These are phyloP conservation scores for Hyaloscypha variabilis DNA, from an alignment of 495 filamentous ascomycete species.

Conservation along the genomic window DNA sequence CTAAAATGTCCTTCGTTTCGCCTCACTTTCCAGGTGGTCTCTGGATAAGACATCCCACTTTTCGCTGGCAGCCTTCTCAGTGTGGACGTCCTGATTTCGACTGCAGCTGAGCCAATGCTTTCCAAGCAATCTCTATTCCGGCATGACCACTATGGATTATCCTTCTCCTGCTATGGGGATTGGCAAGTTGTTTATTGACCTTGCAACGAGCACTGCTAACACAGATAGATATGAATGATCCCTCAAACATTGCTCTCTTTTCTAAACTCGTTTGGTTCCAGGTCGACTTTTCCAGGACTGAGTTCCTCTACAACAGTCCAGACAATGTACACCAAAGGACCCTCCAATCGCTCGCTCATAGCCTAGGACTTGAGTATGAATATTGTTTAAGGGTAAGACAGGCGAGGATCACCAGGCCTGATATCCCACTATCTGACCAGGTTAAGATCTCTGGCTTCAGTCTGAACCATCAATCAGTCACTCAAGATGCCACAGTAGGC, in stretches of 20 bases:
- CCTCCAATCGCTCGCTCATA: conserved; percentile 15
- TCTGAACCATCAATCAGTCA: not conserved
- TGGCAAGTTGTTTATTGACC: not conserved
- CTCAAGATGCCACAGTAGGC: not conserved
- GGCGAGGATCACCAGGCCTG: conserved; percentile 8
- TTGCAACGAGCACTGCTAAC: not conserved
- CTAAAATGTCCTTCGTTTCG: not conserved
- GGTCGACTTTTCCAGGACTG: not conserved
- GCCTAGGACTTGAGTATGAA: conserved; percentile 13
- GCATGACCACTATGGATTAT: not conserved
- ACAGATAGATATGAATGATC: conserved; percentile 20
- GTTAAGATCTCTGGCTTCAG: not conserved
- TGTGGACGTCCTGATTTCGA: not conserved
- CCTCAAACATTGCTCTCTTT: not conserved
- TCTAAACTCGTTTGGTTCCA: conserved; percentile 10
- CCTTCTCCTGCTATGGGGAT: not conserved
- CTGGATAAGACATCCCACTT: not conserved
- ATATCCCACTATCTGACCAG: not conserved
- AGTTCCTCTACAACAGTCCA: not conserved
- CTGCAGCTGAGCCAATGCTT: not conserved
- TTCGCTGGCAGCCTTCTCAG: not conserved
- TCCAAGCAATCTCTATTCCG: not conserved
- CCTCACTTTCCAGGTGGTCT: not conserved
- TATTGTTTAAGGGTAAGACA: conserved; percentile 2
- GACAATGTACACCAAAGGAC: conserved; percentile 5